Conservation (phyloP, 257 asterid genomes). For the Handroanthus guayacan region DNA sequence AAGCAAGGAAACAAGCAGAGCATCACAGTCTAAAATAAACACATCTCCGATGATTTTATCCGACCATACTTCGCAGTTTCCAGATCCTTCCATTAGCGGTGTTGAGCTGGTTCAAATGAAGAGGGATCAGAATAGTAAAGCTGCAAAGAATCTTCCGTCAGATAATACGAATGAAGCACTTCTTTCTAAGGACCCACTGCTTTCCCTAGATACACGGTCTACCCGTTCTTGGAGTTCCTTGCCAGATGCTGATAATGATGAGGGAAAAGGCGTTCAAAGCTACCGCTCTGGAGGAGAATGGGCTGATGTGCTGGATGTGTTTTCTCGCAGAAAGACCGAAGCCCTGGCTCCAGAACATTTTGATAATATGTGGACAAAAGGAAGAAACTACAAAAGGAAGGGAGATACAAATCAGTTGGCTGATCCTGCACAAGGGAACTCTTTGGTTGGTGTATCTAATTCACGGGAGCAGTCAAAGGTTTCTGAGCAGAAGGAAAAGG, state of each 20-base stretch:
- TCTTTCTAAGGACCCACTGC: constrained; percentile 87
- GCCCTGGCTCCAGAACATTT: constrained; percentile 92
- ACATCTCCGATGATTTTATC: constrained; percentile 51
- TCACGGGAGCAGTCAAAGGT: constrained; percentile 53
- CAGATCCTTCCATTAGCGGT: constrained; percentile 84
- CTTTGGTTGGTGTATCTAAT: constrained; percentile 53
- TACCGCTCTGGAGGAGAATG: constrained; percentile 83
- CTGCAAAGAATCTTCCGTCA: constrained; percentile 45
- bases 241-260: constrained; percentile 58
- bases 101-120: constrained; percentile 90
- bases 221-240: constrained; percentile 82
- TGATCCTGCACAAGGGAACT: constrained; percentile 48
- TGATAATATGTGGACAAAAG: constrained; percentile 97
- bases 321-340: constrained; percentile 81
- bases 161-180: constrained; percentile 42
- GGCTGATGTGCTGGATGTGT: constrained; percentile 76
- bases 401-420: constrained; percentile 48
- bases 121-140: constrained; percentile 59
- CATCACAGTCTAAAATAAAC: constrained; percentile 53
- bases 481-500: constrained; percentile 48
- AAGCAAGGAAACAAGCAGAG: constrained; percentile 45
- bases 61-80: constrained; percentile 58
- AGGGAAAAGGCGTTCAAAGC: constrained; percentile 57
- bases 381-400: constrained; percentile 76
- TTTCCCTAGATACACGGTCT: constrained; percentile 73